These are phyloP conservation scores for Penicillium canariense DNA, from an alignment of 495 filamentous ascomycete genomes.

Conservation along the genomic window DNA sequence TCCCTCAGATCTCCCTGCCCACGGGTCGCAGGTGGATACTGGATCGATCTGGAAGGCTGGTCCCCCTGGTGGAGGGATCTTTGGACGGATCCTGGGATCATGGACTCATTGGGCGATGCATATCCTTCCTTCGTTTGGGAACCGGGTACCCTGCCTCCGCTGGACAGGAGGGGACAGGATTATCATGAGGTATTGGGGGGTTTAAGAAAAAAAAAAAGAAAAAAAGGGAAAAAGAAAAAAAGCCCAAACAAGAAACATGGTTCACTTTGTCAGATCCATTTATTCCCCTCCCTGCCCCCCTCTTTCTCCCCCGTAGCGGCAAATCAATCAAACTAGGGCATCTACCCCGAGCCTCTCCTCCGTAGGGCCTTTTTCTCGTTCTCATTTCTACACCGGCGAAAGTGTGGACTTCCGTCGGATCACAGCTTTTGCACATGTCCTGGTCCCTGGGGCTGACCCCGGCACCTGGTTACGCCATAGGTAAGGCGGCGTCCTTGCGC, in stretches of 20 bases:
- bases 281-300: background rate
- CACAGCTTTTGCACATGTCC: no score
- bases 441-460: no score
- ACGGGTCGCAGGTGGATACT: constrained; percentile 24
- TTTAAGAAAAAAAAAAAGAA: background rate
- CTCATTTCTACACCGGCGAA: no score
- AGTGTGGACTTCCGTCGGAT: no score
- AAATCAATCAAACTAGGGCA: background rate
- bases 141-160: no score
- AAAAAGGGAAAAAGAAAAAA: background rate
- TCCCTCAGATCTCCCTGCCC: constrained; percentile 24
- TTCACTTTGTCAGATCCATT: constrained; percentile 1
- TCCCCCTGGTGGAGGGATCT: constrained; percentile 11
- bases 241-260: no score
- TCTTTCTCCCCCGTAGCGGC: constrained; percentile 1
- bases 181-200: no score
- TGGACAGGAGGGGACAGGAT: no score
- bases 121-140: no score
- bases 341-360: background rate
- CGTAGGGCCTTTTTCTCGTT: no score
- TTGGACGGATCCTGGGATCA: background rate
- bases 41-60: constrained; percentile 24
- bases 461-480: constrained; percentile 5
- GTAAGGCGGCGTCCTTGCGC: constrained; percentile 17
- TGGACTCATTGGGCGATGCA: background rate